phyloP scores from a whole-genome alignment of 768 basidiomycete genomes.

The Pleurotus eryngii region DNA sequence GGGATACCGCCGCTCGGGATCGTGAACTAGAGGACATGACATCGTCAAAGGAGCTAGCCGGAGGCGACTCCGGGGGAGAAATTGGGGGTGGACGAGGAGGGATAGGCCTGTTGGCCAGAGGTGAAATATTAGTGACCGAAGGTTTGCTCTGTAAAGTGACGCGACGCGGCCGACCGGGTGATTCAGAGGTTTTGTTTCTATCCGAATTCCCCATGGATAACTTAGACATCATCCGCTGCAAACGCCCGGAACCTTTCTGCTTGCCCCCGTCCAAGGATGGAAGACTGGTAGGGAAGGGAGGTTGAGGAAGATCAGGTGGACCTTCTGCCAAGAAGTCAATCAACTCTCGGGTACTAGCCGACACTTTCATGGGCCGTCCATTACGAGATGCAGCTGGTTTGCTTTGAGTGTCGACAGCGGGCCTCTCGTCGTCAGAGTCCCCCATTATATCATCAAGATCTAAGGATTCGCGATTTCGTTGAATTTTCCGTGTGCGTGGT shows the following conservation, averaged over 20 bases:
- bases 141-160: conserved; percentile 2
- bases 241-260: conserved; percentile 53
- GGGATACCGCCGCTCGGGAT: conserved; percentile 23
- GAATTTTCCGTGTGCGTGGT: conserved; percentile 47
- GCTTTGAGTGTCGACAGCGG: conserved; percentile 15
- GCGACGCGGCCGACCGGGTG: not conserved
- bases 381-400: conserved; percentile 20
- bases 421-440: conserved; percentile 61
- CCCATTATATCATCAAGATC: conserved; percentile 76
- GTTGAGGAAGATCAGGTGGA: conserved; percentile 38
- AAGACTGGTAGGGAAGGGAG: conserved; percentile 41
- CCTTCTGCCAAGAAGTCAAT: conserved; percentile 57
- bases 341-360: conserved; percentile 47
- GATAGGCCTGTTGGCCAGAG: conserved; percentile 55
- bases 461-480: conserved; percentile 61
- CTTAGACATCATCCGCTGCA: conserved; percentile 83
- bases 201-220: conserved; percentile 51
- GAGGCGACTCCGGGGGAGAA: conserved; percentile 47
- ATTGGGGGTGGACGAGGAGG: conserved; percentile 48
- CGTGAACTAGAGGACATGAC: conserved; percentile 20
- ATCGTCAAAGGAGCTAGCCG: conserved; percentile 38
- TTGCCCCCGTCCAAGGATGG: conserved; percentile 52
- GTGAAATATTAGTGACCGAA: conserved; percentile 22
- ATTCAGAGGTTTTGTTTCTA: conserved; percentile 18
- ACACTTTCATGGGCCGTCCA: conserved; percentile 25